Evolutionary conservation across 345 rosid species (phyloP).

Genomic region (Euphorbia lathyris): DNA sequence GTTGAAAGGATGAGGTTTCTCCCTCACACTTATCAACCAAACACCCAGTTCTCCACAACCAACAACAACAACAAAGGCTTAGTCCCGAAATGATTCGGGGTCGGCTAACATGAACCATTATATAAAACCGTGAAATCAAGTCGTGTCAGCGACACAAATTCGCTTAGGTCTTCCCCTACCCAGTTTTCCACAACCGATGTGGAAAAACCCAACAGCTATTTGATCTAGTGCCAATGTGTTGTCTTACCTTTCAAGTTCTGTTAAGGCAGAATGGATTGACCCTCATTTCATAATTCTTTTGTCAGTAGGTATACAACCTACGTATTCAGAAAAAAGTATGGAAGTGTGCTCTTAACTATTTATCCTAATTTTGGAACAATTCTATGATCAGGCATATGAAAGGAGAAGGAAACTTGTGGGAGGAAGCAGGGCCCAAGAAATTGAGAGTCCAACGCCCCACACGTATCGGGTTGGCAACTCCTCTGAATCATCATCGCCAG

Average conservation of each 20-base stretch:
- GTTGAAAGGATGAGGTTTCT: no score
- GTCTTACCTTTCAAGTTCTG: neutral
- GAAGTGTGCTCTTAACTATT: neutral
- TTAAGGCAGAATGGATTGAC: neutral
- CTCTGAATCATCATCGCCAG: slow-evolving; percentile 22
- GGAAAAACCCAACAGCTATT: no score
- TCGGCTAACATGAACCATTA: no score
- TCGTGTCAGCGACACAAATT: no score
- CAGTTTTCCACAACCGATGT: no score
- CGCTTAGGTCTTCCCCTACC: no score
- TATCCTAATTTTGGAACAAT: neutral
- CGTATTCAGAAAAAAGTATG: neutral
- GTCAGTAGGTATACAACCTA: neutral
- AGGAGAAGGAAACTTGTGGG: slow-evolving; percentile 60
- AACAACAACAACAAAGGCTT: no score
- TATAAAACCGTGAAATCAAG: no score
- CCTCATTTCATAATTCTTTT: neutral
- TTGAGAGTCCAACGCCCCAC: slow-evolving; percentile 37
- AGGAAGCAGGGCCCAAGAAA: slow-evolving; percentile 43
- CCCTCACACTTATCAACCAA: no score
- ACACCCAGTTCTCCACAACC: no score
- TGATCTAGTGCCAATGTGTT: neutral
- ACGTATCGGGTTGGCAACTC: slow-evolving; percentile 34
- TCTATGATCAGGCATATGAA: slow-evolving; percentile 58
- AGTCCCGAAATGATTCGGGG: no score